Percentiles rank a stretch among this genome's conserved stretches.
Conservation (phyloP, 176 grass and related monocot species). For the Raddia distichophylla region DNA sequence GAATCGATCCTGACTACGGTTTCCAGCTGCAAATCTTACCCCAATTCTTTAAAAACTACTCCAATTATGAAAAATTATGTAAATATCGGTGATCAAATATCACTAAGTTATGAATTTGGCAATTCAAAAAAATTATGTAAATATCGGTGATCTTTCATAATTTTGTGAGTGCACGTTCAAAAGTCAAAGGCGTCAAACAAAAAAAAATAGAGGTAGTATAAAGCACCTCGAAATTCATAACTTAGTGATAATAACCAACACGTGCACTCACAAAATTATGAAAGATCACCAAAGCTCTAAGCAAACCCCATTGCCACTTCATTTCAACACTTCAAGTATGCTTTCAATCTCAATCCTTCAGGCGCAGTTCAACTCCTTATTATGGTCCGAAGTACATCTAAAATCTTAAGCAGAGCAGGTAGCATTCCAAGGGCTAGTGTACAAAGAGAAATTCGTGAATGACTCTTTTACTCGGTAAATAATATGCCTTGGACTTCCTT, state of each 20-base stretch:
- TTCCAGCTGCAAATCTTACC: neutral
- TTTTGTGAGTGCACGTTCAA: too few species aligned
- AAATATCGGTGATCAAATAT: too few species aligned
- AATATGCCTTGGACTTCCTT: slow-evolving; percentile 12
- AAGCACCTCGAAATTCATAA: neutral
- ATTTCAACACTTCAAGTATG: neutral
- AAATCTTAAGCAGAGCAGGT: neutral
- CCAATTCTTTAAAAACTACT: too few species aligned
- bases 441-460: slow-evolving; percentile 21
- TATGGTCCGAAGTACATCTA: neutral
- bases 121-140: too few species aligned
- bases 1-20: neutral
- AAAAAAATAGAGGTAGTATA: neutral
- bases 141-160: too few species aligned
- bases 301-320: neutral
- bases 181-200: too few species aligned
- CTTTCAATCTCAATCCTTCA: neutral
- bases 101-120: too few species aligned
- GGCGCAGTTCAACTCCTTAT: neutral
- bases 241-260: slow-evolving; percentile 10
- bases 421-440: neutral
- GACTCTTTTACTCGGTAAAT: slow-evolving; percentile 4
- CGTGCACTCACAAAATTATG: neutral
- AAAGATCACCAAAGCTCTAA: neutral
- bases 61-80: too few species aligned